Base-by-base conservation (phyloP, 169 alveolate species). In the Neospora caninum region DNA sequence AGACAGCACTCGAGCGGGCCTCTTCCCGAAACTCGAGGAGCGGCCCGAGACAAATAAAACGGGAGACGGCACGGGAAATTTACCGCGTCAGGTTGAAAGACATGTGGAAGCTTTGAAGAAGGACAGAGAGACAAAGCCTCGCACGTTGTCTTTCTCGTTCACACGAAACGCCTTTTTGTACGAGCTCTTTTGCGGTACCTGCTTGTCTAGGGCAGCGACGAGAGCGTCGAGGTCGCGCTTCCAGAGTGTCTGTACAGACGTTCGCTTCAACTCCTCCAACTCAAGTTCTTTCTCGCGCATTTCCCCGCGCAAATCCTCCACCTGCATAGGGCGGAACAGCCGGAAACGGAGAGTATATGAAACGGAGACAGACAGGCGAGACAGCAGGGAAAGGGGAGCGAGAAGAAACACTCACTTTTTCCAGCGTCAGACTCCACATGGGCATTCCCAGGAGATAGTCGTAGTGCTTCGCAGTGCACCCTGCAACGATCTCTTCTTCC, bases 361-460 rank as follows among this genome's bases (percentile, higher is more conserved):
- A 13, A 49, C 58, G 22, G 41, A 69, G 80, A 10, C 41, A 9
- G n/a, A 25, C 80, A 69, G 6, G 80, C 80, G 58, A 49, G 13
- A 27, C 16, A 64, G 73, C 16, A 9, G n/a, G n/a, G n/a, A 64
- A 64, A 64, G 73, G 4, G 31, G 7, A 16, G 7, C n/a, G 73
- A 64, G 73, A 64, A 16, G 49, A 27, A 73, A 1, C 41, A 34
- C 0, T 82, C 69, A 99, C 99, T 95, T 97, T 98, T 95, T 99
- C 99, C 27, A 97, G 97, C 20, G 99, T 98, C 43, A 99, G 97
- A 80, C 98, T 97, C 98, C 99, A 98, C 92, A 99, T 96, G 41
- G 99, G 99, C 99, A 99, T 98, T 64, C 98, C 97, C 64, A 99
- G 97, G 92, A 99, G 97, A 94, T 99, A 99, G 96, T 99, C 99